Evolutionary conservation across 805 yeast genomes (phyloP), one percentile per base, ranked within the genome.

Genomic region (Candida lessepsii): DNA sequence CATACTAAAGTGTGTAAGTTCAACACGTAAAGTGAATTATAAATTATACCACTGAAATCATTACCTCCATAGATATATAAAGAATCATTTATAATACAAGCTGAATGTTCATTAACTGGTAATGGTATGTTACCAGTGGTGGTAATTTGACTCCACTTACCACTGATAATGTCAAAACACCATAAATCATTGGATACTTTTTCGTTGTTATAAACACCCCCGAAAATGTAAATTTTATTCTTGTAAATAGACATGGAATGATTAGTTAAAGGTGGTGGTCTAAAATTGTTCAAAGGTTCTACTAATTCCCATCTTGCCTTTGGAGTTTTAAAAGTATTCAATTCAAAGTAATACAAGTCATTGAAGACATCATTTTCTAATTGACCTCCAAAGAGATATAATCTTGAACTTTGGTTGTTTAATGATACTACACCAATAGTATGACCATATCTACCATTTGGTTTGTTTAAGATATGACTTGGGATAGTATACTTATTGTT

Each of bases 381-480:
- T 61, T 91, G 97, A 42, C 99, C 99, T 42, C 99, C 99, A 65
- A 88, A 93, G 4, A 93, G 71, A 60, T 82, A 93, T 35, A 93
- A 70, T 42, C 76, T 64, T 28, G 78, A 71, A 15, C 70, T 60
- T 58, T 67, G 63, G 35, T 60, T 56, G 40, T 66, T 63, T 30
- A 58, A 57, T 48, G 81, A 80, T 39, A 89, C 80, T 19, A 87
- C 91, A 1, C 85, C 80, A 40, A 93, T 76, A 35, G 95, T 81
- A 61, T 91, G 97, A 10, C 99, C 99, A 60, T 93, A 93, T 46
- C 99, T 75, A 1, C 98, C 99, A 25, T 80, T 67, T 0, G 99
- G 99, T 54, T 86, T 81, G 53, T 65, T 63, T 45, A 61, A 56
- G 25, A 70, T 65, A 50, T 70, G 75, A 50, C 59, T 56, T 11